Evolutionary conservation across 345 rosid genomes (phyloP).

Genomic region (Camelina neglecta): DNA sequence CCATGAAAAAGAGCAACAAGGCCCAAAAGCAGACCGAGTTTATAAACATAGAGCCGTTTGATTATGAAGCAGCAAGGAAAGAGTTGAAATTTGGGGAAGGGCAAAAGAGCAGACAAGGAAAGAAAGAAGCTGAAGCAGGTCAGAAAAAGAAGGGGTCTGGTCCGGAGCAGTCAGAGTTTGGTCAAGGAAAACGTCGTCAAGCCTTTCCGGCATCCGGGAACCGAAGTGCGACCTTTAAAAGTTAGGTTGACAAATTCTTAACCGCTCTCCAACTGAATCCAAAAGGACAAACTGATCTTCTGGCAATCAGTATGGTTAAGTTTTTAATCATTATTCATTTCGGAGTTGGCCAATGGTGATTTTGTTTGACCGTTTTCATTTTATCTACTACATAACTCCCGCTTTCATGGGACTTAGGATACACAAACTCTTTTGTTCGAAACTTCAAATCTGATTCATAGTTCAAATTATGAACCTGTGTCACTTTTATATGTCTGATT

Average conservation of each 20-base stretch:
- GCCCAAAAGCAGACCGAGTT: conserved; percentile 37
- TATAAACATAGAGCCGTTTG: conserved; percentile 65
- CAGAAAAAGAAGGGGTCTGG: conserved; percentile 38
- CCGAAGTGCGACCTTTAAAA: conserved; percentile 44
- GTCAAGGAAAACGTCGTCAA: conserved; percentile 50
- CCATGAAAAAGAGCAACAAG: conserved; percentile 48
- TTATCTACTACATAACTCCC: not conserved
- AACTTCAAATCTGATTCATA: not conserved
- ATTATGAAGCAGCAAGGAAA: conserved; percentile 49
- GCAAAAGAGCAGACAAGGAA: conserved; percentile 30
- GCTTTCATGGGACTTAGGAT: conserved; percentile 14
- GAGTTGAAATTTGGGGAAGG: conserved; percentile 42
- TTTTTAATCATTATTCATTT: not conserved
- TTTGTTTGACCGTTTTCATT: conserved; percentile 3
- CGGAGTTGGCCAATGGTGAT: conserved; percentile 1
- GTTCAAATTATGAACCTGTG: not conserved
- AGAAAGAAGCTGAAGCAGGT: conserved; percentile 34
- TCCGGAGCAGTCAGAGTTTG: conserved; percentile 41
- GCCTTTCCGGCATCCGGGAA: conserved; percentile 49
- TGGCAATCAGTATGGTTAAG: conserved; percentile 11
- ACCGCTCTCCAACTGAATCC: not conserved
- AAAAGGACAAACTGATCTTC: not conserved
- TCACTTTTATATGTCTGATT: not conserved
- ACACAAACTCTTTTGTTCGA: conserved; percentile 12
- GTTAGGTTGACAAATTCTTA: conserved; percentile 20